Base-by-base conservation (phyloP, 352 stramenopile genomes). In the Globisporangium orthogonon region DNA sequence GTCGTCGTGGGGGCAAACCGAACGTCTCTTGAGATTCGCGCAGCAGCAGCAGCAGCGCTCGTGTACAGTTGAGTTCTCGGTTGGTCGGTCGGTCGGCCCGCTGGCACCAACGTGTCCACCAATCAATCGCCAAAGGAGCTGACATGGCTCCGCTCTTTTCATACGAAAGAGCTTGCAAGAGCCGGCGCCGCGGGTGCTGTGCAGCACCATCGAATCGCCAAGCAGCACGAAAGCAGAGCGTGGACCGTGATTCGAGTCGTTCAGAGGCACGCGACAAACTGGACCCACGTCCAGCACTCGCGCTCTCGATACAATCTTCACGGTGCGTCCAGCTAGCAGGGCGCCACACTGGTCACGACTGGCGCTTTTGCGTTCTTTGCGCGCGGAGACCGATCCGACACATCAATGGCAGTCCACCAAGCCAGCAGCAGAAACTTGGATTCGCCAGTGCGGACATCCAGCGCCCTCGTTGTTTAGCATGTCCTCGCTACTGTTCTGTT, bases 1-100 rank as follows among this genome's bases (percentile, higher is more conserved):
- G 2, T 49, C 44, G 33, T 33, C 6, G 29, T n/a, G n/a, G n/a
- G n/a, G n/a, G n/a, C 18, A 35, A 64, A 64, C 58, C 52, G 58
- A 60, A 64, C 52, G 37, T 64, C 52, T 64, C 58, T n/a, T 56
- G 37, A 2, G 28, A 23, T 29, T n/a, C 47, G 15, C 44, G 0
- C 15, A 3, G 17, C 30, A 41, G 0, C 50, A 33, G 50, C n/a
- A 15, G 6, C 44, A 29, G n/a, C n/a, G n/a, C 18, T 49, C 44
- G 18, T 23, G n/a, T 49, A 18, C 17, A 48, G 43, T 48, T 48
- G 43, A 18, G 43, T 28, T 18, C 43, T 6, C 18, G n/a, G n/a
- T n/a, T n/a, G 43, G 17, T 48, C 15, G 15, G 41, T n/a, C 15
- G 41, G 41, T 11, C 17, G 2, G 17, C 17, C 17, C n/a, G 43